Percentiles rank a stretch among this genome's conserved stretches.
phyloP scores from a whole-genome alignment of 257 asterid species.

The Plectranthus barbatus region DNA sequence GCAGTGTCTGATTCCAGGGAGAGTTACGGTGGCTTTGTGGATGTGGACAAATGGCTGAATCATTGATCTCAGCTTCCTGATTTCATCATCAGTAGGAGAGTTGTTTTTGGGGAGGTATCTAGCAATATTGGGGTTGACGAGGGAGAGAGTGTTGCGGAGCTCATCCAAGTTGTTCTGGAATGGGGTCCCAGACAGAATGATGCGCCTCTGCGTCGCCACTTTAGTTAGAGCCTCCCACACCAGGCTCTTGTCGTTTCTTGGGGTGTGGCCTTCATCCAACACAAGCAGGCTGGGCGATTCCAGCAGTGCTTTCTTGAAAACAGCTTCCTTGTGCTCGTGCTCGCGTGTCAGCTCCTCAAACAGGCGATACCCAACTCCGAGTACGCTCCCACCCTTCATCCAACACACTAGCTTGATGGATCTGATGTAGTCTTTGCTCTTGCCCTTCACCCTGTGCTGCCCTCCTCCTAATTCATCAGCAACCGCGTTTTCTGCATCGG shows the following conservation, averaged over 20 bases:
- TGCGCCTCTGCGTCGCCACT: slow-evolving; percentile 42
- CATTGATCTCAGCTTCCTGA: slow-evolving; percentile 36
- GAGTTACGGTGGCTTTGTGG: slow-evolving; percentile 43
- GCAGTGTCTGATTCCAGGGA: slow-evolving; percentile 55
- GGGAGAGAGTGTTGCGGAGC: slow-evolving; percentile 55
- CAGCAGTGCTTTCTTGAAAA: slow-evolving; percentile 38
- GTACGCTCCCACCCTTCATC: slow-evolving; percentile 40
- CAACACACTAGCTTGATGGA: slow-evolving; percentile 43
- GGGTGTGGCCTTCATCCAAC: slow-evolving; percentile 83
- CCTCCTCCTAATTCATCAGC: slow-evolving; percentile 5
- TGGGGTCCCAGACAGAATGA: slow-evolving; percentile 78
- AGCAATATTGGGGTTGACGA: slow-evolving; percentile 50
- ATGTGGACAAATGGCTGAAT: slow-evolving; percentile 63
- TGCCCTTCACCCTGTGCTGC: too few relatives aligned
- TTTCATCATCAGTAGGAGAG: slow-evolving; percentile 1
- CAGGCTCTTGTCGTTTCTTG: slow-evolving; percentile 47
- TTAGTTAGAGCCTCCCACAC: slow-evolving; percentile 51
- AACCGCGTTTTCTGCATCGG: slow-evolving; percentile 22
- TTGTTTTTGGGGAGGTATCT: slow-evolving; percentile 21
- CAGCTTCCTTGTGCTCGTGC: background rate
- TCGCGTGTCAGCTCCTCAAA: slow-evolving; percentile 32
- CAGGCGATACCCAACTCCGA: slow-evolving; percentile 50
- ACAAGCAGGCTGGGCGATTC: slow-evolving; percentile 51
- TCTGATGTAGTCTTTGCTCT: slow-evolving; percentile 14
- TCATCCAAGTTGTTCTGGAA: slow-evolving; percentile 67